These are phyloP conservation scores for Glaciozyma martinii DNA, from an alignment of 768 basidiomycete genomes.

Conservation along the genomic window DNA sequence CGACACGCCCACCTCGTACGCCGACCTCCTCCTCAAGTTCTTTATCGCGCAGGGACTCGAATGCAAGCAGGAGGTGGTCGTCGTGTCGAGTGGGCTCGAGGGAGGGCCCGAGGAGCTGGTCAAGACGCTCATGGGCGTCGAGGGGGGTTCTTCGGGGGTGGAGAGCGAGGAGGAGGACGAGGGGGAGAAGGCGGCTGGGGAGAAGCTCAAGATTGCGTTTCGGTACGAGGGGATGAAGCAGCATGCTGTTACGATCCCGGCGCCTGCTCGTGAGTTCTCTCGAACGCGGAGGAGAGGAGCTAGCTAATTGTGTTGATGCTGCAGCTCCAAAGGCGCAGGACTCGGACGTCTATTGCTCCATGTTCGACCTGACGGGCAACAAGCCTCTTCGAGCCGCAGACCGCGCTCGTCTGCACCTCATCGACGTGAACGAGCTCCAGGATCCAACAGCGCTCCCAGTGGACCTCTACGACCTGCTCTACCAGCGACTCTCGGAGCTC, in stretches of 20 bases:
- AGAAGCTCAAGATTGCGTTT: conserved; percentile 91
- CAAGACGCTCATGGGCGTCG: conserved; percentile 60
- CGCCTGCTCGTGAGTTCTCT: background rate
- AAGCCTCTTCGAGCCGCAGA: conserved; percentile 51
- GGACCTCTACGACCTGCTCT: conserved; percentile 12
- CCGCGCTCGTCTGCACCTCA: conserved; percentile 42
- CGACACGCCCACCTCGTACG: conserved; percentile 77
- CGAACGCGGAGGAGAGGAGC: background rate
- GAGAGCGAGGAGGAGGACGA: conserved; percentile 39
- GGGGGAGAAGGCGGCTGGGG: conserved; percentile 38
- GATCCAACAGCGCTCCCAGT: background rate
- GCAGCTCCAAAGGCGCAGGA: conserved; percentile 41
- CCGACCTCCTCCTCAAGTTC: conserved; percentile 74
- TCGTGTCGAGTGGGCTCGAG: conserved; percentile 49
- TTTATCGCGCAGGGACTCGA: conserved; percentile 80
- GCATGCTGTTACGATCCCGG: conserved; percentile 68
- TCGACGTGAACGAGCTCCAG: conserved; percentile 37
- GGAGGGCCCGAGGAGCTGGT: conserved; percentile 49
- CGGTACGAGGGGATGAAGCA: conserved; percentile 87
- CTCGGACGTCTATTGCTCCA: conserved; percentile 54
- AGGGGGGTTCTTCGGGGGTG: conserved; percentile 37
- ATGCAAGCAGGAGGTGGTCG: conserved; percentile 56
- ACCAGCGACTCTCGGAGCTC: conserved; percentile 6
- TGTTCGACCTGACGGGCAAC: conserved; percentile 62
- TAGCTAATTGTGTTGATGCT: background rate